These are phyloP conservation scores for Ogataea degrootiae DNA, from an alignment of 805 yeast genomes.

Conservation along the genomic window DNA sequence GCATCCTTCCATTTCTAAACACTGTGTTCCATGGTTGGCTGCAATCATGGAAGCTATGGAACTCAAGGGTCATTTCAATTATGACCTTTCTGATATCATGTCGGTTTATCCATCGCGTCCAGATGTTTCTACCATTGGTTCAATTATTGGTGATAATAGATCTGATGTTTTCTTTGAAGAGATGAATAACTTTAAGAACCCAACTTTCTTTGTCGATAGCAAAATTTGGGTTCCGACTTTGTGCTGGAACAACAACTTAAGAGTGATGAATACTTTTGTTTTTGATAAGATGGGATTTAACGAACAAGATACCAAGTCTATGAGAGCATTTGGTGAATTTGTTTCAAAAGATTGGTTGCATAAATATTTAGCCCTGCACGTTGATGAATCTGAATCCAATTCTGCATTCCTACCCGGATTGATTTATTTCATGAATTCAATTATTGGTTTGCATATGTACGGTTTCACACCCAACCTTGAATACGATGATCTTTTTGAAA, in stretches of 20 bases:
- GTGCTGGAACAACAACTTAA: conserved; percentile 62
- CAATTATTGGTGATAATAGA: conserved; percentile 15
- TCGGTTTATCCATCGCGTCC: conserved; percentile 27
- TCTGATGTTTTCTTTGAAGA: conserved; percentile 43
- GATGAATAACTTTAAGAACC: conserved; percentile 41
- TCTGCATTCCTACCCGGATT: conserved; percentile 63
- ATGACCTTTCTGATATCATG: conserved; percentile 41
- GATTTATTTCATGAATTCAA: conserved; percentile 49
- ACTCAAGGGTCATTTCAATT: conserved; percentile 19
- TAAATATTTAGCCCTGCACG: conserved; percentile 44
- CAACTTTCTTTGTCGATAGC: conserved; percentile 54
- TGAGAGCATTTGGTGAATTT: conserved; percentile 38
- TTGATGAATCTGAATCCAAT: conserved; percentile 64
- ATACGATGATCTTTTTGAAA: conserved; percentile 47
- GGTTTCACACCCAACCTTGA: conserved; percentile 38
- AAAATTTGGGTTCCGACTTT: conserved; percentile 61
- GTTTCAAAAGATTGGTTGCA: conserved; percentile 58
- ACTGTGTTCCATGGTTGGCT: conserved; percentile 57
- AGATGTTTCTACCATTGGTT: conserved; percentile 7
- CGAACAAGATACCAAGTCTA: conserved; percentile 36
- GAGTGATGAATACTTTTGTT: conserved; percentile 38
- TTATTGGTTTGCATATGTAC: conserved; percentile 45
- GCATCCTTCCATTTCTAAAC: conserved; percentile 63
- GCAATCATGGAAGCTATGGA: conserved; percentile 35
- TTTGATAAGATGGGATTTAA: conserved; percentile 29